Evolutionary conservation across 2,329 filamentous ascomycete genomes (phyloP).

Genomic region (Verruconis gallopava): DNA sequence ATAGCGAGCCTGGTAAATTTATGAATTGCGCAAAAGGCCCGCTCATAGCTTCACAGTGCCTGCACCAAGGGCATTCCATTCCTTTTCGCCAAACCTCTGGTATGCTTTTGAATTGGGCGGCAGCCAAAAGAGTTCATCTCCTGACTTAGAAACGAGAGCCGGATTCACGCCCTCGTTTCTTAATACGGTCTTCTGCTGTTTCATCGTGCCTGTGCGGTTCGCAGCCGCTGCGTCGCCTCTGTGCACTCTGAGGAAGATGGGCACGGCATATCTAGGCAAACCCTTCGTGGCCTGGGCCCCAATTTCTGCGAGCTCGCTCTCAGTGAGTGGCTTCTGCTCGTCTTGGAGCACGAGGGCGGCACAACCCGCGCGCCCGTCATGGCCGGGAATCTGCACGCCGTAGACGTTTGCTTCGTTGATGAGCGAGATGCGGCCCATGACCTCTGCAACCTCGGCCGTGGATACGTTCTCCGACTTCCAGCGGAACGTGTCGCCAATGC

Average conservation of each 20-base stretch:
- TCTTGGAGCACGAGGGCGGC: slow-evolving; percentile 48
- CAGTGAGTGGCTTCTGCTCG: slow-evolving; percentile 24
- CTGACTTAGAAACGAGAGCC: slow-evolving; percentile 29
- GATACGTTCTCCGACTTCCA: slow-evolving; percentile 51
- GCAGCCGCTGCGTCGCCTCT: slow-evolving; percentile 43
- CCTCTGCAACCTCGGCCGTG: slow-evolving; percentile 58
- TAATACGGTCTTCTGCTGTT: slow-evolving; percentile 70
- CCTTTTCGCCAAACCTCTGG: slow-evolving; percentile 48
- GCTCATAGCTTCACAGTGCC: slow-evolving; percentile 62
- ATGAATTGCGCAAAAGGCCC: too few relatives aligned
- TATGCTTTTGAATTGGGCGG: slow-evolving; percentile 46
- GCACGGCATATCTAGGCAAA: slow-evolving; percentile 63
- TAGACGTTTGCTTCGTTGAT: slow-evolving; percentile 70
- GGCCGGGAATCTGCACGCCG: slow-evolving; percentile 63
- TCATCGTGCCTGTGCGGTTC: slow-evolving; percentile 64
- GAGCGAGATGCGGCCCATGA: slow-evolving; percentile 37
- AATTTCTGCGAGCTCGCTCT: slow-evolving; percentile 41
- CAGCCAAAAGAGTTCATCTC: slow-evolving; percentile 51
- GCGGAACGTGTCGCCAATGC: slow-evolving; percentile 64
- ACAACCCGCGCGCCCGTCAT: slow-evolving; percentile 76
- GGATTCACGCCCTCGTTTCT: slow-evolving; percentile 65
- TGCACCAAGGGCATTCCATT: slow-evolving; percentile 56
- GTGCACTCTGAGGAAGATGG: slow-evolving; percentile 62
- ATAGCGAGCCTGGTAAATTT: too few relatives aligned
- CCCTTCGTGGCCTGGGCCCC: slow-evolving; percentile 43